These are phyloP conservation scores for Tremellales sp. DNA, from an alignment of 1,284 basidiomycete species.

Conservation along the genomic window DNA sequence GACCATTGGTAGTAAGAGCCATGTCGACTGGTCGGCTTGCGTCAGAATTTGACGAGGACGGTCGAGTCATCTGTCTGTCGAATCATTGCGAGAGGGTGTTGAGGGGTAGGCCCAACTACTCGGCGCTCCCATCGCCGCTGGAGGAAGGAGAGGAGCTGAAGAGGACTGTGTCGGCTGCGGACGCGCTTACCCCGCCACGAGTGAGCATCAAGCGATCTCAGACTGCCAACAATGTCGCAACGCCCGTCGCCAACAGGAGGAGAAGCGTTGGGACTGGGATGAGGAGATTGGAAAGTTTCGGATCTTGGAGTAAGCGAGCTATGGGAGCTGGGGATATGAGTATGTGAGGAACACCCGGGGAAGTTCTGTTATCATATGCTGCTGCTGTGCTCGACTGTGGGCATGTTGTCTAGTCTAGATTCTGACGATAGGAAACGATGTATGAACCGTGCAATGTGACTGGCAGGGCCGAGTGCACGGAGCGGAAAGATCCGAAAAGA, in stretches of 20 bases:
- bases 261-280: too few relatives aligned
- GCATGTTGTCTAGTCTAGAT: background rate
- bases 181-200: background rate
- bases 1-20: conserved; percentile 13
- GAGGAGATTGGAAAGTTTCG: too few relatives aligned
- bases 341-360: too few relatives aligned
- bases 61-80: conserved; percentile 14
- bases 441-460: background rate
- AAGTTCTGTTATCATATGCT: too few relatives aligned
- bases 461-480: background rate
- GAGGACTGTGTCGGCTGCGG: background rate
- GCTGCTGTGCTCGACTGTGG: background rate
- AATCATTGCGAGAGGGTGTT: conserved; percentile 19
- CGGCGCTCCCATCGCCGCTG: background rate
- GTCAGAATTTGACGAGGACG: conserved; percentile 15
- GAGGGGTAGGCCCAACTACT: background rate
- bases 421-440: background rate
- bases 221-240: background rate
- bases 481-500: background rate
- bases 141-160: background rate
- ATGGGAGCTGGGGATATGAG: too few relatives aligned
- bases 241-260: too few relatives aligned
- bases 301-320: too few relatives aligned
- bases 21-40: conserved; percentile 20
- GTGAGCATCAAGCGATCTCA: background rate